A percentile compares a stretch with the other conserved stretches of the same genome.
phyloP scores from a whole-genome alignment of 225 moss, liverwort and hornwort species.

The Bryoerythrophyllum caledonicum region DNA sequence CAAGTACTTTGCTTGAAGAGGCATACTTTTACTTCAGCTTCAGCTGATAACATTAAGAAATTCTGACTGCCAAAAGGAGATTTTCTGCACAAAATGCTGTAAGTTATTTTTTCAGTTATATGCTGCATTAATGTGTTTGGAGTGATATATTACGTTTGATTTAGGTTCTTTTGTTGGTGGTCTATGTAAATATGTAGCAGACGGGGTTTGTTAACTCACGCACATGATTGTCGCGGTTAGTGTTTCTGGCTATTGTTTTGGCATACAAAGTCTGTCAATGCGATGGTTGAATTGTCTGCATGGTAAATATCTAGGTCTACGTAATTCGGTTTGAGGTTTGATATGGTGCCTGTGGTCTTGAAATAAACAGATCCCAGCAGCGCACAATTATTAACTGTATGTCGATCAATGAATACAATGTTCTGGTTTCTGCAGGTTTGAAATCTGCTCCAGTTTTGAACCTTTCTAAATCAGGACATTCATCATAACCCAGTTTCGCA shows the following conservation, averaged over 20 bases:
- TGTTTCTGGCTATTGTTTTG: background rate
- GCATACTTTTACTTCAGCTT: slow-evolving; percentile 97
- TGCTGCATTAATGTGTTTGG: slow-evolving; percentile 6
- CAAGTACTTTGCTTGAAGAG: slow-evolving; percentile 41
- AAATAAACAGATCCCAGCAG: slow-evolving; percentile 79
- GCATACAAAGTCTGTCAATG: background rate
- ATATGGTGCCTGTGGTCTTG: slow-evolving; percentile 16
- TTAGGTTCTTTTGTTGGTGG: background rate
- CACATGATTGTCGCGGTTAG: background rate
- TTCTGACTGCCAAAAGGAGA: slow-evolving; percentile 92
- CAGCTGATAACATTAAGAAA: slow-evolving; percentile 98
- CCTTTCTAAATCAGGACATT: background rate
- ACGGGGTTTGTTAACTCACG: background rate
- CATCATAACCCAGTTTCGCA: background rate
- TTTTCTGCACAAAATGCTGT: slow-evolving; percentile 87
- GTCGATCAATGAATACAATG: slow-evolving; percentile 98
- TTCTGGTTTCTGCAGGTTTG: slow-evolving; percentile 95
- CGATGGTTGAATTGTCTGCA: background rate
- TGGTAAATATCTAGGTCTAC: background rate
- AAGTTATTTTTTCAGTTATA: background rate
- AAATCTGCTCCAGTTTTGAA: background rate
- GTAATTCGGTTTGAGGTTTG: slow-evolving; percentile 8
- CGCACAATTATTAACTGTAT: slow-evolving; percentile 99
- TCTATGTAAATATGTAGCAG: slow-evolving; percentile 2
- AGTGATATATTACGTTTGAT: background rate